phyloP scores from a whole-genome alignment of 2,329 filamentous ascomycete species.

The Beauveria australis region DNA sequence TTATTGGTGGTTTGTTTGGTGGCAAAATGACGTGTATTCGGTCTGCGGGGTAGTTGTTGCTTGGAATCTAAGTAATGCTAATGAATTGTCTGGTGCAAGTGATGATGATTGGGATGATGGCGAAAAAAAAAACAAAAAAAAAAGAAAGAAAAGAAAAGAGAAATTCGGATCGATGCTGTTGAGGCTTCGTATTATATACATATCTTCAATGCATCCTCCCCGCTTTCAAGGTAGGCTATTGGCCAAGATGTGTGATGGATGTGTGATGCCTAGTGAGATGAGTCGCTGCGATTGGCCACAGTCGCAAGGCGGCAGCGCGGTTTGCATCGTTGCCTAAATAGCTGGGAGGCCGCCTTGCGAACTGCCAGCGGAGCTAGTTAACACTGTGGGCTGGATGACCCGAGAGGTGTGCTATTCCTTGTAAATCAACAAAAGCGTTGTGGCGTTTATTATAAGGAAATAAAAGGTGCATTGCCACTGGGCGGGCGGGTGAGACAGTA shows the following conservation, averaged over 20 bases:
- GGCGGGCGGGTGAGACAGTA: background rate
- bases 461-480: no score
- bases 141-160: background rate
- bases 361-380: background rate
- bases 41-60: background rate
- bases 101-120: background rate
- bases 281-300: background rate
- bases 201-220: background rate
- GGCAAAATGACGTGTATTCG: background rate
- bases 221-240: background rate
- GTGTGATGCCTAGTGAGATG: conserved; percentile 6
- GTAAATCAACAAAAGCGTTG: no score
- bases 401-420: no score
- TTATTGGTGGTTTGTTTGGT: background rate
- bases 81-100: background rate
- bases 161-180: background rate
- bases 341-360: conserved; percentile 6
- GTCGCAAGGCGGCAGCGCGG: background rate
- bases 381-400: background rate
- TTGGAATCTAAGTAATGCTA: background rate
- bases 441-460: no score
- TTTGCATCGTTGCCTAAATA: background rate
- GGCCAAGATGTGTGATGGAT: background rate
- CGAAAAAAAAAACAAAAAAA: background rate
- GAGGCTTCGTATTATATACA: background rate